Percentiles rank a stretch among this genome's conserved stretches.
phyloP scores from a whole-genome alignment of 2,329 filamentous ascomycete genomes.

The Verticillium zaregamsianum region DNA sequence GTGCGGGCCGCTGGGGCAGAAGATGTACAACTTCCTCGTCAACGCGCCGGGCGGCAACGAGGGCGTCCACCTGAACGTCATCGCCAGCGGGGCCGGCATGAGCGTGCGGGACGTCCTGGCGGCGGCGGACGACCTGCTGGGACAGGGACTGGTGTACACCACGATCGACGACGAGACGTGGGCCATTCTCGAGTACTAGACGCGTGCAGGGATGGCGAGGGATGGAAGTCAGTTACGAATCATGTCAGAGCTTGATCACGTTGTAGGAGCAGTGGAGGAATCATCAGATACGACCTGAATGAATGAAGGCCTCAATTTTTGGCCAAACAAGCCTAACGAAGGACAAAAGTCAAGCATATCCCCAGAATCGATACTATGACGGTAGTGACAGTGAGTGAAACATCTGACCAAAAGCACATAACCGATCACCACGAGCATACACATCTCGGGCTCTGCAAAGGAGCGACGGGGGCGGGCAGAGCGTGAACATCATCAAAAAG shows the following conservation, averaged over 20 bases:
- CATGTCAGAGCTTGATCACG: not conserved
- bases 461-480: not conserved
- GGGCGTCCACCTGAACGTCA: slow-evolving; percentile 75
- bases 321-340: slow-evolving; percentile 9
- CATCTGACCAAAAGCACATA: not conserved
- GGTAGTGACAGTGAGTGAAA: slow-evolving; percentile 1
- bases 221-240: not conserved
- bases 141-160: slow-evolving; percentile 74
- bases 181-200: slow-evolving; percentile 70
- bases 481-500: no score
- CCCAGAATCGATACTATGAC: not conserved
- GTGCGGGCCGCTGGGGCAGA: slow-evolving; percentile 56
- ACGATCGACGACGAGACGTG: slow-evolving; percentile 93
- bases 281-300: slow-evolving; percentile 1
- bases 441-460: not conserved
- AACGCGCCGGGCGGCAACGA: slow-evolving; percentile 70
- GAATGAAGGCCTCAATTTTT: slow-evolving; percentile 8
- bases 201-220: not conserved
- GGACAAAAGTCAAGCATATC: slow-evolving; percentile 8
- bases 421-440: not conserved
- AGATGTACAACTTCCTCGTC: slow-evolving; percentile 67
- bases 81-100: slow-evolving; percentile 63
- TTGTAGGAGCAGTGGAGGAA: not conserved
- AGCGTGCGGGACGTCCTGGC: slow-evolving; percentile 65
- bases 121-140: slow-evolving; percentile 77